Percentiles rank a stretch among this genome's conserved stretches.
These are phyloP conservation scores for Orbilia oligospora DNA, from an alignment of 2,329 filamentous ascomycete genomes.

Conservation along the genomic window DNA sequence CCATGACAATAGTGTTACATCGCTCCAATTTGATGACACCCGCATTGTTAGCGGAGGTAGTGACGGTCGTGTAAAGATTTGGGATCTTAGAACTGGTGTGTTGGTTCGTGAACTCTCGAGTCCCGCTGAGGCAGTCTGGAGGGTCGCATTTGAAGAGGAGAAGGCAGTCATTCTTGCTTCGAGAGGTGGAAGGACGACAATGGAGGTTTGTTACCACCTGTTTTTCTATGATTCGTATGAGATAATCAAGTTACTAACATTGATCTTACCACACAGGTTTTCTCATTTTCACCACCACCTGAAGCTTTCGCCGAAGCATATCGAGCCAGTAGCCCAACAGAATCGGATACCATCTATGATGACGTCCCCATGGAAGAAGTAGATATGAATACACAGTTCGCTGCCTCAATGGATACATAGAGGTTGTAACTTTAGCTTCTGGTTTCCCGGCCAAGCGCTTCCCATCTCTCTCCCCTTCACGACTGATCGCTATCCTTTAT, in stretches of 20 bases:
- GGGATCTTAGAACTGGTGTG: conserved; percentile 93
- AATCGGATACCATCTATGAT: conserved; percentile 62
- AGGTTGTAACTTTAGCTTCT: not conserved
- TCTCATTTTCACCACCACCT: conserved; percentile 92
- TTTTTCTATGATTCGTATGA: not conserved
- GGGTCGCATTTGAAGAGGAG: conserved; percentile 97
- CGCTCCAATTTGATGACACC: conserved; percentile 95
- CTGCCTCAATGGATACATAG: conserved; percentile 42
- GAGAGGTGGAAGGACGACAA: conserved; percentile 86
- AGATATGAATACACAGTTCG: conserved; percentile 62
- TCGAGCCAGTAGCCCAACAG: conserved; percentile 61
- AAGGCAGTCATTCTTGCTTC: conserved; percentile 97
- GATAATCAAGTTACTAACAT: conserved; percentile 64
- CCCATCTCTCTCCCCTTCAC: not conserved
- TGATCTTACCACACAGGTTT: conserved; percentile 75
- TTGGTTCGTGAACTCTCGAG: conserved; percentile 91
- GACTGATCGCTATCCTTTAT: conserved; percentile 18
- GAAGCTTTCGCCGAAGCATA: conserved; percentile 73
- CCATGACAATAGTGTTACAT: conserved; percentile 98
- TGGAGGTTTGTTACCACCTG: conserved; percentile 81
- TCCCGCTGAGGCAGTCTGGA: conserved; percentile 95
- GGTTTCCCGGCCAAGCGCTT: not conserved
- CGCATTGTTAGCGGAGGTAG: conserved; percentile 95
- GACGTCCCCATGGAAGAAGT: conserved; percentile 64
- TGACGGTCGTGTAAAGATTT: conserved; percentile 98